A percentile compares a stretch with the other conserved stretches of the same genome.
phyloP scores from a whole-genome alignment of 345 rosid species.

The Mangifera indica region DNA sequence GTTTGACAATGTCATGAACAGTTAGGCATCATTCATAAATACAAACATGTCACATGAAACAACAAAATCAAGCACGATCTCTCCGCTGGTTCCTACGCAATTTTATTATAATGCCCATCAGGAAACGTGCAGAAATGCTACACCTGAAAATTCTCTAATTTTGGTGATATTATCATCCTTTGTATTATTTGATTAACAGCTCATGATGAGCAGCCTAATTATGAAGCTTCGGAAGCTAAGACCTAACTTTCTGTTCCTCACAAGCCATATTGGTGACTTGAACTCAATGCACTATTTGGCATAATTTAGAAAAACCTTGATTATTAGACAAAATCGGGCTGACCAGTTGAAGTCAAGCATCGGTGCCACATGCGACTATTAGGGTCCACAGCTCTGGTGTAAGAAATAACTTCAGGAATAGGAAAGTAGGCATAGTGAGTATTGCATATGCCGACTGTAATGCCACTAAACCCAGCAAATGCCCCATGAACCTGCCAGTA shows the following conservation, averaged over 20 bases:
- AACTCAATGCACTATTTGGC: background rate
- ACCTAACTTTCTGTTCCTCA: background rate
- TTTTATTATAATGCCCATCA: background rate
- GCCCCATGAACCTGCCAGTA: slow-evolving; percentile 87
- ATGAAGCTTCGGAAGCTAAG: background rate
- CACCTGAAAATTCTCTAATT: slow-evolving; percentile 11
- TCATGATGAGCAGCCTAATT: slow-evolving; percentile 14
- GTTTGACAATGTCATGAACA: background rate
- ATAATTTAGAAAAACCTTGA: slow-evolving; percentile 23
- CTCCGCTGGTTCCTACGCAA: background rate
- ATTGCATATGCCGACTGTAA: slow-evolving; percentile 91
- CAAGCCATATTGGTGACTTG: background rate
- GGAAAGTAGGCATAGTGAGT: slow-evolving; percentile 95
- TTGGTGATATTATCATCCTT: background rate
- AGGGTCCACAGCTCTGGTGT: slow-evolving; percentile 85
- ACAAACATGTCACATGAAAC: slow-evolving; percentile 14
- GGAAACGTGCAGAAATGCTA: slow-evolving; percentile 14
- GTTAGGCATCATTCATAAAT: slow-evolving; percentile 5
- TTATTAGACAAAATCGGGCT: slow-evolving; percentile 72
- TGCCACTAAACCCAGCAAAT: slow-evolving; percentile 95
- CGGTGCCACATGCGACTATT: slow-evolving; percentile 99
- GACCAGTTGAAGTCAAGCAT: slow-evolving; percentile 96
- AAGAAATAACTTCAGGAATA: slow-evolving; percentile 86
- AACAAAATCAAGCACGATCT: background rate
- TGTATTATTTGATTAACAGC: slow-evolving; percentile 20